Base-by-base conservation (phyloP, 495 filamentous ascomycete species). In the Penicillium salamii region DNA sequence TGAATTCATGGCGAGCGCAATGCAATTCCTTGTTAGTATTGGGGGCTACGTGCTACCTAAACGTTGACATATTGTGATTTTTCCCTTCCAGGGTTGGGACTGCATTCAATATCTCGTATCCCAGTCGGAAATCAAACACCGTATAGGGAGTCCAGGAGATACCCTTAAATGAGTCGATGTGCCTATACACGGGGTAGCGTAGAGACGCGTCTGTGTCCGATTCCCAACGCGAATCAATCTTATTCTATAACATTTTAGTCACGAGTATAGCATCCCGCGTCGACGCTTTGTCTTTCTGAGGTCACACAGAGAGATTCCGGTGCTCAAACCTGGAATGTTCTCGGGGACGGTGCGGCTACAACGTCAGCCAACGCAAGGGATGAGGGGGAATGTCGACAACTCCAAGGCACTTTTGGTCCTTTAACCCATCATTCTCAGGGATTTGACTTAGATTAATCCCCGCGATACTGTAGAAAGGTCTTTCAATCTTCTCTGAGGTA, bases 11-110 rank as follows among this genome's bases (percentile, higher is more conserved):
- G 44, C 42, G 4, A 33, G 40, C 7, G 62, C 66, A 3, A 57
- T 55, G 57, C 53, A 43, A 34, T 58, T 68, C 14, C 63, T 70
- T 34, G 33, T 43, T 24, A 47, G 45, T 42, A 63, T 70, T 44
- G 67, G 65, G 7, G 67, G 67, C 1, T 68, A 68, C 54, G 55
- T 65, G 7, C 49, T 64, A 12, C 59, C 62, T 0, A 53, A 42
- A 9, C 9, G 9, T 28, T 28, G 9, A 9, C 24, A 9, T 28
- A 28, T 9, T 28, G 9, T 28, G 5, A 28, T 5, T 28, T 5
- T 28, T 4, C 4, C 5, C 5, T 28, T 28, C 9, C 5, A 28
- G 9, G 24, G 24, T 28, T 4, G 4, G 24, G 9, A 35, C 34
- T 37, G 34, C 17, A 37, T 37, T 5, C 7, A 17, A 20, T 18